Base-by-base conservation (phyloP, 208 protist species). In the Crithidia bombi region DNA sequence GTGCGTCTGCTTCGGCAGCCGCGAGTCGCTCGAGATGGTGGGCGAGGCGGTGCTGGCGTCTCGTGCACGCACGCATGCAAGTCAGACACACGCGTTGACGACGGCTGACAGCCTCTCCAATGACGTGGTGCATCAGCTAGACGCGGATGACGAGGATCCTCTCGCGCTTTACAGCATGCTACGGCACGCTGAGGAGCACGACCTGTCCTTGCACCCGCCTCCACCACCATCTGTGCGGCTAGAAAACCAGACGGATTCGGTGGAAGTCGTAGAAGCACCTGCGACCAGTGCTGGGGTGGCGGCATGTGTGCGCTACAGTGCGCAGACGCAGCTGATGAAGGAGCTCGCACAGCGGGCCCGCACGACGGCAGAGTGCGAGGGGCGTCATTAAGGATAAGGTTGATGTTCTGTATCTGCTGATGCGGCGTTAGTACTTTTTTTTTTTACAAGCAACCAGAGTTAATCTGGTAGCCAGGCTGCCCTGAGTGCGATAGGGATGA, bases 1-100 rank as follows among this genome's bases (percentile, higher is more conserved):
- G 39, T 94, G 91, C 63, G 38, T 96, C 15, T 82, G 95, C 51
- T 89, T 94, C 58, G 90, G 83, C 25, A 73, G 90, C 30, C 46
- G 46, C 43, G 49, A 67, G 41, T 86, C 85, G 6, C 49, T 94
- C 19, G 46, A 75, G 41, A 63, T 77, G 15, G 69, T 80, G 7
- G 77, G 75, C 14, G 51, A 50, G 46, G 72, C 66, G 12, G 69
- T 57, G 11, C 41, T 66, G 46, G 46, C 65, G 6, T 44, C 35
- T 19, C 36, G 43, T 10, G 36, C 26, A 38, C 23, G 28, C 12
- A 0, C n/a, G 14, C 46, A n/a, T 43, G 44, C 19, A 10, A 1
- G 23, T 9, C 21, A 49, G 14, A 5, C 44, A n/a, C 25, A 43
- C 33, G 51, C 64, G 3, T 30, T 50, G 3, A 82, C 66, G 9